These are phyloP conservation scores for Huiozyma naganishii DNA, from an alignment of 805 yeast genomes.

Conservation along the genomic window DNA sequence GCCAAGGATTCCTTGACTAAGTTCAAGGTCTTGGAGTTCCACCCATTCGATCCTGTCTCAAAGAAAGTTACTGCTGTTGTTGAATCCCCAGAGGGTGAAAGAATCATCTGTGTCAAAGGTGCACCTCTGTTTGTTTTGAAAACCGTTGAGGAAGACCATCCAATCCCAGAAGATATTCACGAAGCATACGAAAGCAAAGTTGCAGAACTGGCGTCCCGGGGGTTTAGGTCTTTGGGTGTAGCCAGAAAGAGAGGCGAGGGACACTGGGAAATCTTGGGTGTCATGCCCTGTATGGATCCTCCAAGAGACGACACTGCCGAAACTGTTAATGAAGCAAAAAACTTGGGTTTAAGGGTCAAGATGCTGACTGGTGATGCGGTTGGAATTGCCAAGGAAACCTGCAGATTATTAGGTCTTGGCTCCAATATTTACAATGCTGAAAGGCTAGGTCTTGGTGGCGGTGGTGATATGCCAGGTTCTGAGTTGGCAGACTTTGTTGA, in stretches of 20 bases:
- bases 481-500: conserved; percentile 95
- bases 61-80: conserved; percentile 92
- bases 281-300: conserved; percentile 98
- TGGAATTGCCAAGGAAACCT: conserved; percentile 97
- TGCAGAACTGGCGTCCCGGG: conserved; percentile 95
- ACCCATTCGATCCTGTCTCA: conserved; percentile 96
- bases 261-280: conserved; percentile 95
- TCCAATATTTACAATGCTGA: conserved; percentile 94
- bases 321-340: conserved; percentile 85
- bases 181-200: conserved; percentile 94
- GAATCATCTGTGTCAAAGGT: conserved; percentile 94
- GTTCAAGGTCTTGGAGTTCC: conserved; percentile 91
- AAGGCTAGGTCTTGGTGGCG: conserved; percentile 91
- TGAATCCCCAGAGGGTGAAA: conserved; percentile 92
- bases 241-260: conserved; percentile 98
- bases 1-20: conserved; percentile 87
- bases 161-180: conserved; percentile 85
- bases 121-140: conserved; percentile 94
- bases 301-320: conserved; percentile 97
- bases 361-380: conserved; percentile 99
- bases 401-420: conserved; percentile 94
- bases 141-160: conserved; percentile 95
- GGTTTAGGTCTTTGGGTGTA: conserved; percentile 97
- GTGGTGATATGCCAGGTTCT: conserved; percentile 94
- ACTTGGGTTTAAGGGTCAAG: conserved; percentile 87